A percentile compares a stretch with the other conserved stretches of the same genome.
These are phyloP conservation scores for Solanum dulcamara DNA, from an alignment of 257 asterid species.

Conservation along the genomic window DNA sequence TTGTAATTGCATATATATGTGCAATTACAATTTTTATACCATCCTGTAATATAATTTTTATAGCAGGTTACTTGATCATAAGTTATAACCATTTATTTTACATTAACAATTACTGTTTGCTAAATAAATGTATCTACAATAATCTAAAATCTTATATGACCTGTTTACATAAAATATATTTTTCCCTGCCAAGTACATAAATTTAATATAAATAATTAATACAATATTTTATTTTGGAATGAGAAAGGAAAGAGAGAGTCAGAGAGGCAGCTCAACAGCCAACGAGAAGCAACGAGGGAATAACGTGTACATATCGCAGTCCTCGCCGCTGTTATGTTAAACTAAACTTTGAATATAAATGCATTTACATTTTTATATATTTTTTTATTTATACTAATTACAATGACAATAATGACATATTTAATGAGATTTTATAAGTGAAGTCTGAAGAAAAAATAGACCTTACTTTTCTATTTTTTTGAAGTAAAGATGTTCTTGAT, in stretches of 20 bases:
- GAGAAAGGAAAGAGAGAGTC: constrained; percentile 7
- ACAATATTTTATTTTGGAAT: neutral
- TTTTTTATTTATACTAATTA: neutral
- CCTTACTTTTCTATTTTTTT: neutral
- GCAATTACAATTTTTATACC: no score
- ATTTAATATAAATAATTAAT: neutral
- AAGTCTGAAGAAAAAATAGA: rapidly evolving
- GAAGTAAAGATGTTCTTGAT: rapidly evolving
- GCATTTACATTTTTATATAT: neutral
- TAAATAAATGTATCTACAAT: neutral
- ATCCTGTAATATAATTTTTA: no score
- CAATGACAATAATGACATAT: neutral
- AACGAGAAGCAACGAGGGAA: neutral
- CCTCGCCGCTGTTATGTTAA: constrained; percentile 21
- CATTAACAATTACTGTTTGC: neutral
- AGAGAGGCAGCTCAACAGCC: constrained; percentile 48
- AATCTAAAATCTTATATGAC: no score
- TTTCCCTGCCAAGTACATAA: neutral
- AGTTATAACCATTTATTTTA: neutral
- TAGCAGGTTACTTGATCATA: no score
- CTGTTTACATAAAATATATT: neutral
- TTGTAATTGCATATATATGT: no score
- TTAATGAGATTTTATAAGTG: neutral
- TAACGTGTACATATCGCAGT: constrained; percentile 24
- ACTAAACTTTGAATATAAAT: constrained; percentile 20